Percentiles rank a stretch among this genome's conserved stretches.
Evolutionary conservation across 257 asterid species (phyloP).

Genomic region (Nyctanthes arbortristis): DNA sequence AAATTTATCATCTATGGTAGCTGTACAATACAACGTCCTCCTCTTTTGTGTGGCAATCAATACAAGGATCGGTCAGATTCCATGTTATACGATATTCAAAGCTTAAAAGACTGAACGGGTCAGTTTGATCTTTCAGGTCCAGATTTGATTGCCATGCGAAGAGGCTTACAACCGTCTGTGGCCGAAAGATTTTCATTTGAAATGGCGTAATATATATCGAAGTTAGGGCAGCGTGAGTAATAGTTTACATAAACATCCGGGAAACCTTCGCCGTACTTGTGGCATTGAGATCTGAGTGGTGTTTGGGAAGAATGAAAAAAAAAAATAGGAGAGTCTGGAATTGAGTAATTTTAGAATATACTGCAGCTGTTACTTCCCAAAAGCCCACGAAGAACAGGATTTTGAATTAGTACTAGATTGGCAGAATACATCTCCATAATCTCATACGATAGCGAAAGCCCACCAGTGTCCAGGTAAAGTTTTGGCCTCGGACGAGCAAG

Average conservation of each 20-base stretch:
- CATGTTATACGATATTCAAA: slow-evolving; percentile 30
- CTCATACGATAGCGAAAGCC: neutral
- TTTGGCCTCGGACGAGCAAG: slow-evolving; percentile 4
- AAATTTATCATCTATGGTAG: neutral
- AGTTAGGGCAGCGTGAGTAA: slow-evolving; percentile 4
- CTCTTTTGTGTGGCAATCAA: slow-evolving; percentile 23
- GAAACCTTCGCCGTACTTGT: accelerated
- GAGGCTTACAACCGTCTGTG: neutral
- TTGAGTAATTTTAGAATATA: neutral
- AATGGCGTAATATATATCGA: slow-evolving; percentile 10
- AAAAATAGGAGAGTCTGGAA: slow-evolving; percentile 15
- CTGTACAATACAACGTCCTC: slow-evolving; percentile 35
- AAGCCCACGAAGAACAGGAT: neutral
- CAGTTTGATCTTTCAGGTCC: neutral
- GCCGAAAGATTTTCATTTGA: neutral
- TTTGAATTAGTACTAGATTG: slow-evolving; percentile 10
- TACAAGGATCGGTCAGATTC: slow-evolving; percentile 34
- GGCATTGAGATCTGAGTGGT: slow-evolving; percentile 29
- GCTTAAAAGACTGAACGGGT: slow-evolving; percentile 5
- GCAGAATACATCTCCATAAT: neutral
- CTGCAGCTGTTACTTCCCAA: neutral
- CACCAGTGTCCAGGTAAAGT: slow-evolving; percentile 19
- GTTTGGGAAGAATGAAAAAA: slow-evolving; percentile 19
- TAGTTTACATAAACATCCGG: neutral
- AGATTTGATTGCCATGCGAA: slow-evolving; percentile 31